Base-by-base conservation (phyloP, 2,329 filamentous ascomycete species). In the Colletotrichum incanum region DNA sequence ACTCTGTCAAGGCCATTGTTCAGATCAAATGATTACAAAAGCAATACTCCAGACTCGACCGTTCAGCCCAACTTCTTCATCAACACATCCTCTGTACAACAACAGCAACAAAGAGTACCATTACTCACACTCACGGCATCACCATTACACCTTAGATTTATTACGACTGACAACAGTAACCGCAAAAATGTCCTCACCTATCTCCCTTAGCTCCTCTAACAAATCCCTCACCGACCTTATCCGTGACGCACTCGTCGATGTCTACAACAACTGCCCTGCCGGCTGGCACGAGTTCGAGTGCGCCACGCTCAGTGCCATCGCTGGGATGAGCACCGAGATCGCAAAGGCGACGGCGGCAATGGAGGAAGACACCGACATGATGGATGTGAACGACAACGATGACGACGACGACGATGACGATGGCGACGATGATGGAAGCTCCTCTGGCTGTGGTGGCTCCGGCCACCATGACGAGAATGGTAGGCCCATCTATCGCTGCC, bases 281-380 rank as follows among this genome's bases (percentile, higher is more conserved):
- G 6, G 12, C n/a, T 58, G 54, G 54, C 34, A 39, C 34, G 34
- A 58, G 54, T 58, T 58, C 34, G 54, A 58, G 54, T 23, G 34
- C 54, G 34, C 54, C 12, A 16, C 54, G 34, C 54, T 58, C n/a
- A 23, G n/a, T 12, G 54, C 54, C 6, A n/a, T 58, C n/a, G 54
- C 54, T 34, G 9, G 18, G 54, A 39, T 58, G n/a, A 58, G 37
- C 54, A 41, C 2, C n/a, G 54, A 58, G 54, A 11, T 58, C 3
- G 54, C 54, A 4, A 12, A 41, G n/a, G 12, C 34, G 37, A 9
- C 12, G 3, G 54, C 54, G 20, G 9, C 20, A 12, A 26, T 26
- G 54, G 37, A 39, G n/a, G 34, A 18, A 3, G 49, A 41, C 7
- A 31, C 14, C 5, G 34, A 58, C 2, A 34, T 34, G 54, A 23